Evolutionary conservation across 768 basidiomycete genomes (phyloP), one percentile per base, ranked within the genome.

Genomic region (Collybia sordida): DNA sequence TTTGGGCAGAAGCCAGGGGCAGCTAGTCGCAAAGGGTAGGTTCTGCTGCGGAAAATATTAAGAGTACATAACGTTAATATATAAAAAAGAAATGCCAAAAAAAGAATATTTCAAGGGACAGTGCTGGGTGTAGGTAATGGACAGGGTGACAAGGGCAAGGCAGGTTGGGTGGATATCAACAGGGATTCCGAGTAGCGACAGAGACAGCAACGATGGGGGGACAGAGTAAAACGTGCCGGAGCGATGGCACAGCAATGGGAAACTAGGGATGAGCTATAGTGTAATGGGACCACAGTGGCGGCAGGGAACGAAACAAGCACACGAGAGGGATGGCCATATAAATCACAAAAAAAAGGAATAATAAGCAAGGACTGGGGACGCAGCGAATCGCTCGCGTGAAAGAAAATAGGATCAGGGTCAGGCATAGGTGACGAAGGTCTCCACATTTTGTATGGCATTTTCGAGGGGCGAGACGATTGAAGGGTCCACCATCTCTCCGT

Each of bases 1-100:
- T 41, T 41, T 39, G 12, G 47, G 37, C 53, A 41, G 48, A 50
- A 57, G 53, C 45, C 22, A 49, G 37, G 41, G 27, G 24, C 18
- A 40, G n/a, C 8, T 18, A 40, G 40, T 41, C 6, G 21, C n/a
- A n/a, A 38, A 47, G 25, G 35, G 27, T 37, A n/a, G 31, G 11
- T 27, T 31, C 31, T 31, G 11, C 31, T 31, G 31, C n/a, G 12
- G 15, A 25, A 12, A 45, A 50, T 44, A 60, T 58, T 60, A 60
- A 36, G 45, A 45, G 45, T 56, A 53, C 48, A 55, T 58, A 58
- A 49, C 5, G 39, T 55, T 54, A 53, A 22, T 38, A 52, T 40
- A 28, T n/a, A n/a, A n/a, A n/a, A n/a, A n/a, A n/a, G n/a, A n/a
- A 37, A 42, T 42, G 40, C 22, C 23, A 51, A 35, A 21, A 40